phyloP scores from a whole-genome alignment of 371 early-diverging fungal genomes.

The Rhizomucor miehei region DNA sequence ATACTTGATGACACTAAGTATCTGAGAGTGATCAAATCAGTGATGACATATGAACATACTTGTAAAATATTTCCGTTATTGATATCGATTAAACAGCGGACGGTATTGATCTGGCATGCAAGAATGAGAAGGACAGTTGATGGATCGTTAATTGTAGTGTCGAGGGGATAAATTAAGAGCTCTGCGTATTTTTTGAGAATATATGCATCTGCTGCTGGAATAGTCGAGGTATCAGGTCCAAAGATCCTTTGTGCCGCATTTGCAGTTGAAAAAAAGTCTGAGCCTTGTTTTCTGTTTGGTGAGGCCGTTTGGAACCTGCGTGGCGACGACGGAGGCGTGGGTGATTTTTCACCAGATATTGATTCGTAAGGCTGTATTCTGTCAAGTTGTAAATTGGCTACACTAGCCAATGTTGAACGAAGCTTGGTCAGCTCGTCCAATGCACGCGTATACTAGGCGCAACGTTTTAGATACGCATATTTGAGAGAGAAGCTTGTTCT shows the following conservation, averaged over 20 bases:
- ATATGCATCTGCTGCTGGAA: neutral
- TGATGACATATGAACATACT: no score
- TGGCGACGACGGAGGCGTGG: slow-evolving; percentile 4
- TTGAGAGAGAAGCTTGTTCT: neutral
- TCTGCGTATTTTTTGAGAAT: slow-evolving; percentile 28
- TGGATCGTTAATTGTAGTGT: slow-evolving; percentile 25
- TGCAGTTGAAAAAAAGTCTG: neutral
- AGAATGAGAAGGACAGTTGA: slow-evolving; percentile 34
- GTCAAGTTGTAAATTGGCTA: slow-evolving; percentile 3
- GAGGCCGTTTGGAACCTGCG: slow-evolving; percentile 9
- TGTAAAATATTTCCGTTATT: slow-evolving; percentile 25
- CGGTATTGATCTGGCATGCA: slow-evolving; percentile 37
- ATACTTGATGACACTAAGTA: slow-evolving; percentile 21
- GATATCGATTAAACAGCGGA: slow-evolving; percentile 37
- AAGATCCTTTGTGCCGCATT: no score
- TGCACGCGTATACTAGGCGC: slow-evolving; percentile 36
- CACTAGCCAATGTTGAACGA: slow-evolving; percentile 16
- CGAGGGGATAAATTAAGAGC: slow-evolving; percentile 32
- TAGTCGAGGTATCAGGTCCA: no score
- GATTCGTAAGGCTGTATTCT: neutral
- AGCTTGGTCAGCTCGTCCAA: slow-evolving; percentile 35
- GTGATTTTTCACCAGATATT: neutral
- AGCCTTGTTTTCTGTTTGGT: slow-evolving; percentile 3
- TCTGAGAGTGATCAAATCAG: no score
- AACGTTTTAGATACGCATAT: neutral